These are phyloP conservation scores for Fraxinus albicans DNA, from an alignment of 305 asterid genomes.

Conservation along the genomic window DNA sequence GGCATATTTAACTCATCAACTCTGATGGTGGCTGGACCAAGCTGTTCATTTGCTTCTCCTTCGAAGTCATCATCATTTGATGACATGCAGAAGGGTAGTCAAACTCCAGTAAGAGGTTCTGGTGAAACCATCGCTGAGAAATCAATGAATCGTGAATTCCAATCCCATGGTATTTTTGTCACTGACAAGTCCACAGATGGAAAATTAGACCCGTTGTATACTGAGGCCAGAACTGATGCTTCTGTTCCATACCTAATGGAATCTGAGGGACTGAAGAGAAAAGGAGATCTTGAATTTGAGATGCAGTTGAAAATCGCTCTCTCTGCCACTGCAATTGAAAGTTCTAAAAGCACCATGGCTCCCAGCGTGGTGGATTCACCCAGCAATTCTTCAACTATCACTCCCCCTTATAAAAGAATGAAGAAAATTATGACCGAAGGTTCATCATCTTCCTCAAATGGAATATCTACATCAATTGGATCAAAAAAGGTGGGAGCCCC, in stretches of 20 bases:
- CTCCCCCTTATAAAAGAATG: slow-evolving; percentile 44
- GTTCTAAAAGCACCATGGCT: slow-evolving; percentile 31
- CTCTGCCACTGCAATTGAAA: slow-evolving; percentile 65
- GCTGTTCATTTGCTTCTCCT: slow-evolving; percentile 42
- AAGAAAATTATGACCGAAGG: slow-evolving; percentile 55
- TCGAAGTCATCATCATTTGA: slow-evolving; percentile 30
- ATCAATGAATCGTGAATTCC: slow-evolving; percentile 26
- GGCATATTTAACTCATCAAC: slow-evolving; percentile 76
- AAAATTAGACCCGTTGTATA: slow-evolving; percentile 34
- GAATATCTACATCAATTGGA: slow-evolving; percentile 85
- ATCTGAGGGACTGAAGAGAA: slow-evolving; percentile 55
- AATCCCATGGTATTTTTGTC: slow-evolving; percentile 29
- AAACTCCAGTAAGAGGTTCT: slow-evolving; percentile 26
- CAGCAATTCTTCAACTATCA: slow-evolving; percentile 35
- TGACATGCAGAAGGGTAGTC: slow-evolving; percentile 32
- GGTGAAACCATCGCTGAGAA: slow-evolving; percentile 32
- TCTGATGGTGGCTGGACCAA: slow-evolving; percentile 77
- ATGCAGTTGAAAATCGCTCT: slow-evolving; percentile 92
- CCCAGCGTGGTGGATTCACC: slow-evolving; percentile 38
- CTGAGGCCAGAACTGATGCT: slow-evolving; percentile 35
- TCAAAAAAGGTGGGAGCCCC: slow-evolving; percentile 91
- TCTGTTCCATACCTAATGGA: slow-evolving; percentile 42
- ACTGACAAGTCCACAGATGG: slow-evolving; percentile 31
- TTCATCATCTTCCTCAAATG: slow-evolving; percentile 46
- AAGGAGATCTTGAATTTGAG: slow-evolving; percentile 88